Conservation (phyloP, 208 protist species). For the Leishmania aethiopica region DNA sequence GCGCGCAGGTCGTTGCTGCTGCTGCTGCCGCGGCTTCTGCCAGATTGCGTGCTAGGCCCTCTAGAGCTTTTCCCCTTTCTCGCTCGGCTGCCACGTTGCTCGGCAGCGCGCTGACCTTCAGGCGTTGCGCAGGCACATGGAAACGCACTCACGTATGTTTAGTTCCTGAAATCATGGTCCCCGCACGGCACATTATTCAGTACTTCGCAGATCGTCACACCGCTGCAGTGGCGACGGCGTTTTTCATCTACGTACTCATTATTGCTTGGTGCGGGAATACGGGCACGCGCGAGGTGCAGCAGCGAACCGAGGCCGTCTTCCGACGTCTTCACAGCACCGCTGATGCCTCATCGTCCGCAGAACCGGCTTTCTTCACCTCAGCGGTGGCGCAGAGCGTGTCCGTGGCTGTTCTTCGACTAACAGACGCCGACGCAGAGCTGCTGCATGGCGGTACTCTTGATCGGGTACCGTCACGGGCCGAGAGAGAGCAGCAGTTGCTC, state of each 20-base stretch:
- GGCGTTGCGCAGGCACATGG: background rate
- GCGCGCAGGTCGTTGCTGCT: background rate
- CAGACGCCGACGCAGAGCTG: constrained; percentile 11
- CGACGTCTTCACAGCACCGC: background rate
- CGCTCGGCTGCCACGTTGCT: background rate
- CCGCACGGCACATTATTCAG: background rate
- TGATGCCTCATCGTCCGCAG: background rate
- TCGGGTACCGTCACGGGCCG: background rate
- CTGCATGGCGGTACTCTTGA: constrained; percentile 15
- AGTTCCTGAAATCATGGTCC: constrained; percentile 5
- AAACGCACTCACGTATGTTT: background rate
- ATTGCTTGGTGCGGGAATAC: constrained; percentile 11
- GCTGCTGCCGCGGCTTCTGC: background rate
- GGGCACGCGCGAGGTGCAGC: constrained; percentile 8
- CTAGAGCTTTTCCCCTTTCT: background rate
- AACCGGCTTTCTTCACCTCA: background rate
- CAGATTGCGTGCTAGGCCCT: background rate
- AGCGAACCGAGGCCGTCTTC: background rate
- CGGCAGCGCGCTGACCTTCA: background rate
- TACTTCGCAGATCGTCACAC: constrained; percentile 34
- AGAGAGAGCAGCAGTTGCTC: background rate
- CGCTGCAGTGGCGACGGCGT: constrained; percentile 9
- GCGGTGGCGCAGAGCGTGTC: background rate
- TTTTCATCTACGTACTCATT: constrained; percentile 13
- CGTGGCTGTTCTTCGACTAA: constrained; percentile 13